A percentile compares a stretch with the other conserved stretches of the same genome.
Conservation (phyloP, 768 basidiomycete species). For the Leccinum arenicola region DNA sequence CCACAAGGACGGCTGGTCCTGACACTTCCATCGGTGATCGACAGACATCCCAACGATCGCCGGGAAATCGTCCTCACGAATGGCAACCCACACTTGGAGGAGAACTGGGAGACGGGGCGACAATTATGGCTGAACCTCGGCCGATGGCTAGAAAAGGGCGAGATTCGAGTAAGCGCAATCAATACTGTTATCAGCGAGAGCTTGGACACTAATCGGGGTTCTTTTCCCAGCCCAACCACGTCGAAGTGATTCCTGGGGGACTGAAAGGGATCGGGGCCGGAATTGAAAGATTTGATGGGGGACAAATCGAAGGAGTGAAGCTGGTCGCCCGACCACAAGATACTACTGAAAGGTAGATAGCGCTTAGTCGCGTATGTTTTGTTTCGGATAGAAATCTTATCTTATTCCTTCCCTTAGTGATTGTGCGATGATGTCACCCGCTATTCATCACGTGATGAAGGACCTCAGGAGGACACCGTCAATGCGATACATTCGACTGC, state of each 20-base stretch:
- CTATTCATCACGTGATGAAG: conserved; percentile 20
- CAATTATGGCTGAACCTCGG: conserved; percentile 29
- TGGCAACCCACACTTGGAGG: conserved; percentile 32
- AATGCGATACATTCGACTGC: conserved; percentile 30
- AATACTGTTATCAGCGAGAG: not conserved
- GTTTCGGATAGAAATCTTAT: conserved; percentile 26
- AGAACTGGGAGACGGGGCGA: conserved; percentile 34
- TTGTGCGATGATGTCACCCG: conserved; percentile 16
- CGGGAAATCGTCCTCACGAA: conserved; percentile 32
- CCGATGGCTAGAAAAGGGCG: conserved; percentile 31
- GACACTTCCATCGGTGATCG: conserved; percentile 33
- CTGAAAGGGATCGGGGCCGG: conserved; percentile 42
- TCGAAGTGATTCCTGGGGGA: conserved; percentile 41
- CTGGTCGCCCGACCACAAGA: conserved; percentile 44
- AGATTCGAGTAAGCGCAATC: conserved; percentile 27
- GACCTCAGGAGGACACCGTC: conserved; percentile 29
- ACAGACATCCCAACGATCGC: conserved; percentile 23
- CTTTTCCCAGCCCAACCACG: conserved; percentile 38
- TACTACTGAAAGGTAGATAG: conserved; percentile 38
- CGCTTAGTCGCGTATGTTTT: conserved; percentile 16
- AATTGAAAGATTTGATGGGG: conserved; percentile 39
- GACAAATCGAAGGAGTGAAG: conserved; percentile 44
- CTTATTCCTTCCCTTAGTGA: conserved; percentile 21
- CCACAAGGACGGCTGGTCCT: conserved; percentile 37
- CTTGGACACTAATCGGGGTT: not conserved